Percentiles rank a stretch among this genome's conserved stretches.
Evolutionary conservation across 495 filamentous ascomycete genomes (phyloP).

Genomic region (Penicillium ochrochloron): DNA sequence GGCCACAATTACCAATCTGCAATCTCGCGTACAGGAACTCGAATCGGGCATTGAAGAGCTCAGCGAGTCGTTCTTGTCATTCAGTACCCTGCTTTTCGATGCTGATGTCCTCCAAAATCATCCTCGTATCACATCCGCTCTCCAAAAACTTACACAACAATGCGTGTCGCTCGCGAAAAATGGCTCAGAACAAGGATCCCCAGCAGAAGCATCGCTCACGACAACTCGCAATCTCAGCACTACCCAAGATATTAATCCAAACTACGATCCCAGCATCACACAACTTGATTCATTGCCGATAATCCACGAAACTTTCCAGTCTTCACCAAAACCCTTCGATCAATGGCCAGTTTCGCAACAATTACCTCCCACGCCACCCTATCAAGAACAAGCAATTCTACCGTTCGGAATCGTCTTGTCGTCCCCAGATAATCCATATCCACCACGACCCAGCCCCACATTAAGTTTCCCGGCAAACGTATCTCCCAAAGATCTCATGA

Average conservation of each 20-base stretch:
- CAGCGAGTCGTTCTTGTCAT: constrained; percentile 72
- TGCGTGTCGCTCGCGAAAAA: constrained; percentile 49
- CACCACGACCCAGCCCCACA: constrained; percentile 11
- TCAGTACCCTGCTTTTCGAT: constrained; percentile 63
- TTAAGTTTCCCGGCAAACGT: constrained; percentile 20
- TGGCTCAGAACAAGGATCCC: constrained; percentile 17
- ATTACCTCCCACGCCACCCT: constrained; percentile 27
- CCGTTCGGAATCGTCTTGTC: constrained; percentile 31
- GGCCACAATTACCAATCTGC: constrained; percentile 74
- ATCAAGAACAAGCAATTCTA: constrained; percentile 29
- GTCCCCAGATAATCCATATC: constrained; percentile 18
- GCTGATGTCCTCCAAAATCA: constrained; percentile 47
- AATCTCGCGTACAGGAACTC: constrained; percentile 69
- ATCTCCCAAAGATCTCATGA: constrained; percentile 17
- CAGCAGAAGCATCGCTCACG: not conserved
- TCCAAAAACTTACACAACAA: constrained; percentile 52
- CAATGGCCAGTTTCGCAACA: constrained; percentile 25
- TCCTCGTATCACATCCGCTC: constrained; percentile 42
- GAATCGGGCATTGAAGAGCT: constrained; percentile 73
- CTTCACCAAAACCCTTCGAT: constrained; percentile 13
- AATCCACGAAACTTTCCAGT: constrained; percentile 18
- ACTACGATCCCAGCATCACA: constrained; percentile 18
- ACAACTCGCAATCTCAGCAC: constrained; percentile 8
- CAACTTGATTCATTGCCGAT: constrained; percentile 18
- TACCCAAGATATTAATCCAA: constrained; percentile 1